phyloP scores from a whole-genome alignment of 495 filamentous ascomycete genomes.

The Cercophora samala region DNA sequence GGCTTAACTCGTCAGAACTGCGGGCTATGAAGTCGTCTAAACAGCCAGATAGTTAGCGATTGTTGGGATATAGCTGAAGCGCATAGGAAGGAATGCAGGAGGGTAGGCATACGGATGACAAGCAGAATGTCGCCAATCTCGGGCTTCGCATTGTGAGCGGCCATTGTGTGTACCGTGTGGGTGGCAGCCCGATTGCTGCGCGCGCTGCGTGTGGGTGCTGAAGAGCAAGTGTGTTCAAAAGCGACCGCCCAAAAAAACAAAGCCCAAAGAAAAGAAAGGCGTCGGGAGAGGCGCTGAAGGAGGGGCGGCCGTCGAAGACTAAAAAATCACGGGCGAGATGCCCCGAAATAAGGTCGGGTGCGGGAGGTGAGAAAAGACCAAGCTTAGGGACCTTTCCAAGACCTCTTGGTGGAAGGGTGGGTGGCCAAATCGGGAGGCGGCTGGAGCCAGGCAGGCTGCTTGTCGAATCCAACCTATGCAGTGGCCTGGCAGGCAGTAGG shows the following conservation, averaged over 20 bases:
- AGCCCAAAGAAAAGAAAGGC: conserved; percentile 5
- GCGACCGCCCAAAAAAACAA: conserved; percentile 11
- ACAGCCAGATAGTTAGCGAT: conserved; percentile 10
- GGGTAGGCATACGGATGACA: conserved; percentile 67
- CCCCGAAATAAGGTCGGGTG: conserved; percentile 12
- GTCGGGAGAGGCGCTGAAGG: conserved; percentile 12
- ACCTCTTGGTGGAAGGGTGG: background rate
- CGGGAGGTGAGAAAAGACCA: background rate
- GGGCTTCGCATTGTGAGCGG: conserved; percentile 47
- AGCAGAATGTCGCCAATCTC: conserved; percentile 66
- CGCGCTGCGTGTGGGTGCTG: conserved; percentile 16
- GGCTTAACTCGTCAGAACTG: conserved; percentile 85
- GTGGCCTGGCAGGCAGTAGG: too few species aligned
- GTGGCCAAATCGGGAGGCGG: conserved; percentile 9
- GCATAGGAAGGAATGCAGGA: conserved; percentile 26
- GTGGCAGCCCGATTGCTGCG: conserved; percentile 21
- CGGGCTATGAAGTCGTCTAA: conserved; percentile 85
- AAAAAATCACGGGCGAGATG: conserved; percentile 7
- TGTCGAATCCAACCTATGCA: background rate
- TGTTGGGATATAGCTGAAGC: background rate
- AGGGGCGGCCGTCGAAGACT: conserved; percentile 1
- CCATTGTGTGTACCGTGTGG: conserved; percentile 39
- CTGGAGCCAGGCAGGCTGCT: background rate
- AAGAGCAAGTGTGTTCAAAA: conserved; percentile 7
- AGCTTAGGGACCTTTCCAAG: background rate